These are phyloP conservation scores for Meredithiella fracta DNA, from an alignment of 2,329 filamentous ascomycete genomes.

Conservation along the genomic window DNA sequence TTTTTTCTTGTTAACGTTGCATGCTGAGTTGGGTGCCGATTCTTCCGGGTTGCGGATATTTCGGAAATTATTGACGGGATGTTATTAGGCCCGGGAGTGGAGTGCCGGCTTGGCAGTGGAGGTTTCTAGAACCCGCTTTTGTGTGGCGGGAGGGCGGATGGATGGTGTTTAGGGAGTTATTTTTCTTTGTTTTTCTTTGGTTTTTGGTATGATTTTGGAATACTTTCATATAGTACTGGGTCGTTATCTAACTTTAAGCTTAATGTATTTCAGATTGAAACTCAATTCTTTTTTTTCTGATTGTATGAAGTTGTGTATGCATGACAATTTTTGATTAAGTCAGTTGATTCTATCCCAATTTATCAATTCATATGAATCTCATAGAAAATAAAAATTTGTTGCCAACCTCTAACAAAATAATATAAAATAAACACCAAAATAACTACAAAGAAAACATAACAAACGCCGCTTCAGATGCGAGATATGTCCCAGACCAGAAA, in stretches of 20 bases:
- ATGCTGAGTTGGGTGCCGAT: too few relatives aligned
- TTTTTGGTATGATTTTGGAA: background rate
- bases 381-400: too few relatives aligned
- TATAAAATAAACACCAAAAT: background rate
- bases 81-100: background rate
- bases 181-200: background rate
- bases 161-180: background rate
- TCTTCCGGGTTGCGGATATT: background rate
- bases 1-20: too few relatives aligned
- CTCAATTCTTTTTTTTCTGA: too few relatives aligned
- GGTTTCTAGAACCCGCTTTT: background rate
- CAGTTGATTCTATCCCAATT: too few relatives aligned
- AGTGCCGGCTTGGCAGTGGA: background rate
- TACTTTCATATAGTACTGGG: too few relatives aligned
- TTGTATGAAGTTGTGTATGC: too few relatives aligned
- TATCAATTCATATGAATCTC: too few relatives aligned
- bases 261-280: too few relatives aligned
- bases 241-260: too few relatives aligned
- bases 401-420: background rate
- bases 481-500: slow-evolving; percentile 6
- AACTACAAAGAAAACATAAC: background rate
- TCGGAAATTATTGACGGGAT: background rate
- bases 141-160: background rate
- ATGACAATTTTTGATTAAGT: too few relatives aligned
- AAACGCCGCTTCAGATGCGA: slow-evolving; percentile 7